Evolutionary conservation across 768 basidiomycete genomes (phyloP), one percentile per base, ranked within the genome.

Genomic region (Nidula microcarpa): DNA sequence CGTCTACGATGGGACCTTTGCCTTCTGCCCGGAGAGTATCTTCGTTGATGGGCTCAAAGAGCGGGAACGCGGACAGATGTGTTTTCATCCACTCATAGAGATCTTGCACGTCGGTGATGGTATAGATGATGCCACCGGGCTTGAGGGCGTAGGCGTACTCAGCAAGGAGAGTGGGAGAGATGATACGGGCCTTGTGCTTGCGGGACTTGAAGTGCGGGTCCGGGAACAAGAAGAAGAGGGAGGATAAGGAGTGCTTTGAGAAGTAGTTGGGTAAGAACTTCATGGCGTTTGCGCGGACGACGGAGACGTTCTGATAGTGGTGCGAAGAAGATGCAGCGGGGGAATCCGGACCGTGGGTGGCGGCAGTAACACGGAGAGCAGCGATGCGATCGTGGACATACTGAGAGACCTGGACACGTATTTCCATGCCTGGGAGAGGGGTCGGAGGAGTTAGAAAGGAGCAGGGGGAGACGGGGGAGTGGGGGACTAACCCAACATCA

Each of bases 181-280:
- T 95, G 66, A 98, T 98, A 64, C 97, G 87, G 1, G 96, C 96
- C 74, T 99, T 99, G 78, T 98, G 96, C 69, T 99, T 99, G 62
- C 95, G 86, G 7, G 83, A 79, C 69, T 99, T 98, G 82, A 99
- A 99, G 68, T 98, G 97, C 0, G 97, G 97, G 70, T 99, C 97
- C 41, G 97, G 97, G 72, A 98, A 99, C 54, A 98, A 82, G 76
- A 99, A 98, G 74, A 99, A 99, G 48, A 99, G 78, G 47, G 96
- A 86, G 16, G 89, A 87, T 36, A 99, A 77, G 57, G 96, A 96
- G 53, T 86, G 86, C 65, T 95, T 94, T 18, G 79, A 65, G 69
- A 99, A 97, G 70, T 94, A 98, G 70, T 98, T 98, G 5, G 95
- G 91, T 52, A 98, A 78, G 69, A 98, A 98, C 73, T 98, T 98